phyloP scores from a whole-genome alignment of 176 grass and related monocot species.

The Zea luxurians region DNA sequence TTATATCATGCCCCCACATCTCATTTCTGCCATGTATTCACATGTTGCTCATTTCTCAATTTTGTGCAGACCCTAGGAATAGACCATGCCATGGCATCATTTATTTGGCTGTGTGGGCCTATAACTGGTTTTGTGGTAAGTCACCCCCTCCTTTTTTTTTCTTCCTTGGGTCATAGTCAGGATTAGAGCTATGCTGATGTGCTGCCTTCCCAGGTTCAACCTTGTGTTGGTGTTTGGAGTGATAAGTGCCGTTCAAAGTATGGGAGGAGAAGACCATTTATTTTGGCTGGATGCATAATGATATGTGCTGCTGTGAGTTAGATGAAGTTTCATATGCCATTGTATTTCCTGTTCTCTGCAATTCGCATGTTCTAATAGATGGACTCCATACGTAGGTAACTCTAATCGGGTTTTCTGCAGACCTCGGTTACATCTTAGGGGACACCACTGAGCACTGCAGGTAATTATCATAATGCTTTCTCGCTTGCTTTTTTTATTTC shows the following conservation, averaged over 20 bases:
- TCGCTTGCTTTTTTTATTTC: neutral
- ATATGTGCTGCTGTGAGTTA: conserved; percentile 88
- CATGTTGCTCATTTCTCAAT: neutral
- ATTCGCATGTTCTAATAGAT: conserved; percentile 34
- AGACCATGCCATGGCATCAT: conserved; percentile 91
- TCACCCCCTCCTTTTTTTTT: neutral
- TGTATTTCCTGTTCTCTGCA: neutral
- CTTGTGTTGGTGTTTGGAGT: conserved; percentile 97
- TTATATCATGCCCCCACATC: neutral
- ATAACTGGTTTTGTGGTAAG: conserved; percentile 97
- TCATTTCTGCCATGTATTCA: neutral
- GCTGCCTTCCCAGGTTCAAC: conserved; percentile 62
- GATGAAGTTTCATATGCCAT: conserved; percentile 31
- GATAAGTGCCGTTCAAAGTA: conserved; percentile 96
- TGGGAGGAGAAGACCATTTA: conserved; percentile 91
- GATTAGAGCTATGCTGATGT: neutral
- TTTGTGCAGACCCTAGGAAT: conserved; percentile 94
- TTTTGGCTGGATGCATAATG: conserved; percentile 81
- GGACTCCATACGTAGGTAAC: conserved; percentile 68
- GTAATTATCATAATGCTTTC: conserved; percentile 34
- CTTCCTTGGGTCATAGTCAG: neutral
- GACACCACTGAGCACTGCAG: conserved; percentile 91
- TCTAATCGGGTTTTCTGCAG: conserved; percentile 99
- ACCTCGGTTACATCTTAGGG: conserved; percentile 90
- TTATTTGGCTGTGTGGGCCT: conserved; percentile 98